phyloP scores from a whole-genome alignment of 805 yeast species.

The Teunomyces tritomae region DNA sequence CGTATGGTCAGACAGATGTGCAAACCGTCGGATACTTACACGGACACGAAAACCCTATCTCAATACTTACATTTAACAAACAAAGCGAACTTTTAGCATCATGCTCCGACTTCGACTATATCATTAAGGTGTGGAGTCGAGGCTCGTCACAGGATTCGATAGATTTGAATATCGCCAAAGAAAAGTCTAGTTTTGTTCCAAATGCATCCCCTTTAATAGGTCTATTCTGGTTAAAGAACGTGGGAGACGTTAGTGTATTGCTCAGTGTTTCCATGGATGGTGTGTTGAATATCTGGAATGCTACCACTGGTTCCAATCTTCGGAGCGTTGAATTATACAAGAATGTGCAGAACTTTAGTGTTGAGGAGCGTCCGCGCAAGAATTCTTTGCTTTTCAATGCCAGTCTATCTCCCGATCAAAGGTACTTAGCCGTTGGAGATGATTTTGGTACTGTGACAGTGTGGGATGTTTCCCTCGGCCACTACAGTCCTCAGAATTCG shows the following conservation, averaged over 20 bases:
- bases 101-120: constrained; percentile 68
- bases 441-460: constrained; percentile 57
- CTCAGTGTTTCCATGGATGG: constrained; percentile 71
- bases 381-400: constrained; percentile 58
- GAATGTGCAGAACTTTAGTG: constrained; percentile 21
- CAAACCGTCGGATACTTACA: constrained; percentile 31
- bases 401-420: constrained; percentile 47
- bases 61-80: constrained; percentile 53
- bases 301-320: constrained; percentile 39
- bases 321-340: constrained; percentile 31
- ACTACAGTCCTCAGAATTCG: constrained; percentile 8
- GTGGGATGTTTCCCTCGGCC: constrained; percentile 39
- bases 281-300: constrained; percentile 65
- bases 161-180: constrained; percentile 22
- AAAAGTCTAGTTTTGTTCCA: constrained; percentile 10
- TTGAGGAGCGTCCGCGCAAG: constrained; percentile 26
- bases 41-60: constrained; percentile 66
- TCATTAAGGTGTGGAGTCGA: constrained; percentile 74
- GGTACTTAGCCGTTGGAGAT: constrained; percentile 61
- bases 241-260: constrained; percentile 21
- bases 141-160: constrained; percentile 51
- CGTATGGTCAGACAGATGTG: constrained; percentile 11
- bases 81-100: constrained; percentile 59
- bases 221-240: constrained; percentile 51
- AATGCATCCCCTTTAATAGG: constrained; percentile 59